phyloP scores from a whole-genome alignment of 441 rosid genomes.

The Corymbia calophylla region DNA sequence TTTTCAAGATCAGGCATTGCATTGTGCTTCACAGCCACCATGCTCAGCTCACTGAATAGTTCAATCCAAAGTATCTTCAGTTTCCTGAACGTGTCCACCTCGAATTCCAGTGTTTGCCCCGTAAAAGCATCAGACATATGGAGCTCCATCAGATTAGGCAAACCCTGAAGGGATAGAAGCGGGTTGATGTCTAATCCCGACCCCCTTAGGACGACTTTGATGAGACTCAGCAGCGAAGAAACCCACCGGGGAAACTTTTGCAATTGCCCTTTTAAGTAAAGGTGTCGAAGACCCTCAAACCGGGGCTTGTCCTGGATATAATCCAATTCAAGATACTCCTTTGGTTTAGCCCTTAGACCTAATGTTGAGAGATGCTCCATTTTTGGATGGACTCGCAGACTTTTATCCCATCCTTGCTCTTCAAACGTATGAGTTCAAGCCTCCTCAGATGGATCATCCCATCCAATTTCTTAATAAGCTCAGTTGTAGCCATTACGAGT shows the following conservation, averaged over 20 bases:
- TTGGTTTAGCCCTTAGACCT: neutral
- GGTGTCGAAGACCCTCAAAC: neutral
- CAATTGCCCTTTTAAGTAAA: neutral
- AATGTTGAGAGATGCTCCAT: neutral
- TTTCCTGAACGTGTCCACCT: neutral
- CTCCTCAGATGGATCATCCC: neutral
- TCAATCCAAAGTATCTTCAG: neutral
- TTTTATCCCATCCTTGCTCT: neutral
- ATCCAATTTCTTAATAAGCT: neutral
- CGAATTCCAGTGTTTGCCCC: neutral
- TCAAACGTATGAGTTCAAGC: neutral
- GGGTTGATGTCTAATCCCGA: neutral
- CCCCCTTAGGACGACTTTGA: neutral
- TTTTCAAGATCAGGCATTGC: neutral
- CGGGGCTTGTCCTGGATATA: neutral
- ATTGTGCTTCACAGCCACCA: neutral
- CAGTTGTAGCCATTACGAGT: neutral
- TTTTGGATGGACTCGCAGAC: neutral
- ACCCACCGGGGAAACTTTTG: neutral
- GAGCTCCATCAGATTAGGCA: conserved; percentile 3
- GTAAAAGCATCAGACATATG: neutral
- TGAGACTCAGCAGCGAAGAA: neutral
- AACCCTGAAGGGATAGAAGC: neutral
- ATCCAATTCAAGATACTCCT: neutral
- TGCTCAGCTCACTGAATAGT: neutral